phyloP scores from a whole-genome alignment of 2,329 filamentous ascomycete genomes.

The Corynespora cassiicola region DNA sequence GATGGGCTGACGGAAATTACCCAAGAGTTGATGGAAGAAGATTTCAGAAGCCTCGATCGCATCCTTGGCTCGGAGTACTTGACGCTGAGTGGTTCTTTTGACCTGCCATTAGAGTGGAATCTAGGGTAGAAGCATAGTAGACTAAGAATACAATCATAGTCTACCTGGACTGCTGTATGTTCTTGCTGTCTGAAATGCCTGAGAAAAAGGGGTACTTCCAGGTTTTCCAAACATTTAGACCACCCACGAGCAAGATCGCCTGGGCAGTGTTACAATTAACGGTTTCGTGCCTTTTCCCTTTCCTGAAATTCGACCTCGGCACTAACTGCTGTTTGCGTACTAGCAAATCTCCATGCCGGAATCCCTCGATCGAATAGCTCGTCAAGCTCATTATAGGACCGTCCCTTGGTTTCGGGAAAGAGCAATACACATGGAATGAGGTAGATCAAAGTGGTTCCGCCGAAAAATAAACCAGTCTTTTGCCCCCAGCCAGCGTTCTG shows the following conservation, averaged over 20 bases:
- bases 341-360: conserved; percentile 7
- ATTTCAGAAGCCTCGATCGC: conserved; percentile 9
- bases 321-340: conserved; percentile 4
- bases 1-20: conserved; percentile 4
- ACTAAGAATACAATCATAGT: too few species aligned
- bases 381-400: conserved; percentile 5
- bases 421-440: conserved; percentile 7
- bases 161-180: too few species aligned
- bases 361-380: conserved; percentile 7
- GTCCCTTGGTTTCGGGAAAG: conserved; percentile 8
- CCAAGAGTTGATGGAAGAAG: conserved; percentile 4
- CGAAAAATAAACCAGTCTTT: conserved; percentile 8
- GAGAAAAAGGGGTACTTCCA: too few species aligned
- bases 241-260: too few species aligned
- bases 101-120: too few species aligned
- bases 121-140: too few species aligned
- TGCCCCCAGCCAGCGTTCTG: conserved; percentile 10
- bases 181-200: too few species aligned
- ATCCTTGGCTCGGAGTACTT: conserved; percentile 10
- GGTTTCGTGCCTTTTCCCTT: not conserved
- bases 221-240: too few species aligned
- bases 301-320: conserved; percentile 3
- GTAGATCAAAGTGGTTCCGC: conserved; percentile 4
- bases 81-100: conserved; percentile 5
- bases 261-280: too few species aligned